phyloP scores from a whole-genome alignment of 2,329 filamentous ascomycete genomes.

The Neonectria magnoliae region DNA sequence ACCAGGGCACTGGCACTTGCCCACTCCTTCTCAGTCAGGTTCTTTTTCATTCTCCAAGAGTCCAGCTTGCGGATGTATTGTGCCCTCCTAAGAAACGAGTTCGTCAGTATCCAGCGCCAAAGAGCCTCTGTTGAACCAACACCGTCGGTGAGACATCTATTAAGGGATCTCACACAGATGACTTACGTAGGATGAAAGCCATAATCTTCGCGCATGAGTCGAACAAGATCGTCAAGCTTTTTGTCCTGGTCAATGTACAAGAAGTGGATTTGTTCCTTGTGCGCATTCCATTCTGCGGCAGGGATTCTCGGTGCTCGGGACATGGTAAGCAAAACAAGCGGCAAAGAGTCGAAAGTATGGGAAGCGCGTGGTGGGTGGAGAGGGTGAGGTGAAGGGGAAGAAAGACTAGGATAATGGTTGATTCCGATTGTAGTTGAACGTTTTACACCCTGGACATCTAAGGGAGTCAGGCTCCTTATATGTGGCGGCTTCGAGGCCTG shows the following conservation, averaged over 20 bases:
- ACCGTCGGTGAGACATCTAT: too few relatives aligned
- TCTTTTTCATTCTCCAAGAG: constrained; percentile 19
- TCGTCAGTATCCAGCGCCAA: too few relatives aligned
- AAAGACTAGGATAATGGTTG: too few relatives aligned
- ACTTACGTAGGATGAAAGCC: constrained; percentile 12
- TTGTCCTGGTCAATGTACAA: constrained; percentile 17
- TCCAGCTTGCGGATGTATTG: constrained; percentile 23
- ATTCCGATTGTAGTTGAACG: neutral
- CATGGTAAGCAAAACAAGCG: constrained; percentile 6
- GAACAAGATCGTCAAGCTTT: constrained; percentile 12
- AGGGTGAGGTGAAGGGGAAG: neutral
- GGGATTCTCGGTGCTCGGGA: constrained; percentile 1
- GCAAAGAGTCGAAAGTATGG: neutral
- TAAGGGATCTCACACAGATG: neutral
- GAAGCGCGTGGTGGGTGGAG: neutral
- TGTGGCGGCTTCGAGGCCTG: neutral
- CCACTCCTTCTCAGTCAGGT: constrained; percentile 13
- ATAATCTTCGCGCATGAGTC: neutral
- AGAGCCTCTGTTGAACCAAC: neutral
- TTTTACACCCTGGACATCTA: neutral
- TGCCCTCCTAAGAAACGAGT: neutral
- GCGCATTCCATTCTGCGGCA: neutral
- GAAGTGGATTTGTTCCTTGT: neutral
- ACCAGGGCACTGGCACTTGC: neutral
- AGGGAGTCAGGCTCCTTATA: neutral